Conservation (phyloP, 2,329 filamentous ascomycete species). For the Ascochyta pisi region DNA sequence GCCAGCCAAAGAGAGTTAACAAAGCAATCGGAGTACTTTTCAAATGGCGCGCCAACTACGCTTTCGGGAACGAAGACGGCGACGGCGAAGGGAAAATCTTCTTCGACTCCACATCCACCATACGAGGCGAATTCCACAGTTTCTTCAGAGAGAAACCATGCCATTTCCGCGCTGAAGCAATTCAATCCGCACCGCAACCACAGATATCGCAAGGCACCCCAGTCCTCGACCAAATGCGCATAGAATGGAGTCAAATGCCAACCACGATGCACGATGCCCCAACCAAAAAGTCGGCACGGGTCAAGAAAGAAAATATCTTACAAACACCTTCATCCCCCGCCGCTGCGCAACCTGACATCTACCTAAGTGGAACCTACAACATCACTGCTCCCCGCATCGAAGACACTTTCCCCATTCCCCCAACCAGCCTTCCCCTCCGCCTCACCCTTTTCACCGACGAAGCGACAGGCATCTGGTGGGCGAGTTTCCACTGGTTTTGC, state of each 20-base stretch:
- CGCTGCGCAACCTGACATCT: not conserved
- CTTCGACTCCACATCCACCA: not conserved
- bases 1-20: not conserved
- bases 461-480: constrained; percentile 54
- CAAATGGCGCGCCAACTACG: constrained; percentile 1
- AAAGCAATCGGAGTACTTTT: not conserved
- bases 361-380: constrained; percentile 56
- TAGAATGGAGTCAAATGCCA: constrained; percentile 1
- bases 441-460: constrained; percentile 38
- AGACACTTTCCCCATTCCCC: constrained; percentile 16
- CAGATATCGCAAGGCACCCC: not conserved
- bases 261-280: constrained; percentile 8
- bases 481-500: constrained; percentile 53
- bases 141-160: not conserved
- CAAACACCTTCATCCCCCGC: not conserved
- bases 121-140: not conserved
- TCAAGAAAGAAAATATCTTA: not conserved
- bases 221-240: not conserved
- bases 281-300: not conserved
- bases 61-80: not conserved
- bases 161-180: not conserved
- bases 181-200: constrained; percentile 7
- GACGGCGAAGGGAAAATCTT: not conserved
- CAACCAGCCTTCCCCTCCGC: constrained; percentile 25
- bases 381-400: constrained; percentile 39